Conservation (phyloP, 139 green algal genomes). For the Chlamydomonas sp. region DNA sequence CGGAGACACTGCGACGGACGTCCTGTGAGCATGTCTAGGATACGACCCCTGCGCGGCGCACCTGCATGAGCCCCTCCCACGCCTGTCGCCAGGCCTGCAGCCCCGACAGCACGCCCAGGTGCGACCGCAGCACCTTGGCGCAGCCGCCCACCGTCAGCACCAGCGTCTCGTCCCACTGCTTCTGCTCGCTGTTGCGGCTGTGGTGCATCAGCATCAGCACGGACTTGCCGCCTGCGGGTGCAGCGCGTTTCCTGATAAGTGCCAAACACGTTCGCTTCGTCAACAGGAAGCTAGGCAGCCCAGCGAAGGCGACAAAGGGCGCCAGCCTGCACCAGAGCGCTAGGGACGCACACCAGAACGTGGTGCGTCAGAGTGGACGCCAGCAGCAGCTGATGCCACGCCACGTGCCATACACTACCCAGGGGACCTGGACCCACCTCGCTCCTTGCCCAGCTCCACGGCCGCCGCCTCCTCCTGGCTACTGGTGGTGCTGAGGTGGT, state of each 20-base stretch:
- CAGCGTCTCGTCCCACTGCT: conserved; percentile 97
- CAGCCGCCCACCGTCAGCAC: conserved; percentile 85
- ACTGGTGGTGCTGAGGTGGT: conserved; percentile 72
- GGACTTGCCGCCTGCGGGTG: conserved; percentile 48
- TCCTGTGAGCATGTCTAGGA: too few species aligned
- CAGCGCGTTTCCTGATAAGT: too few species aligned
- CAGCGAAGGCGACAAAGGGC: too few species aligned
- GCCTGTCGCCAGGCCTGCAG: conserved; percentile 66
- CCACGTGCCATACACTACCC: too few species aligned
- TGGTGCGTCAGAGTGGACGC: neutral
- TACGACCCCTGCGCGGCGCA: conserved; percentile 56
- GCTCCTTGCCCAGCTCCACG: conserved; percentile 80
- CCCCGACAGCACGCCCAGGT: conserved; percentile 75
- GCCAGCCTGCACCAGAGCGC: too few species aligned
- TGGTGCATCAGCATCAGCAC: conserved; percentile 94
- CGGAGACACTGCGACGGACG: too few species aligned
- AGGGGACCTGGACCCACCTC: conserved; percentile 34
- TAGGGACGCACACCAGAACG: too few species aligned
- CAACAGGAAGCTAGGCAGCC: too few species aligned
- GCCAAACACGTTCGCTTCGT: too few species aligned
- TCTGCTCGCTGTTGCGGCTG: conserved; percentile 93
- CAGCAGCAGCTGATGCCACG: neutral
- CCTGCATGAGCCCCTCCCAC: conserved; percentile 85
- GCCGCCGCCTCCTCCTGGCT: conserved; percentile 62
- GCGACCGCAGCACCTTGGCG: conserved; percentile 79